phyloP scores from a whole-genome alignment of 768 basidiomycete species.

The Plicaturopsis crispa region DNA sequence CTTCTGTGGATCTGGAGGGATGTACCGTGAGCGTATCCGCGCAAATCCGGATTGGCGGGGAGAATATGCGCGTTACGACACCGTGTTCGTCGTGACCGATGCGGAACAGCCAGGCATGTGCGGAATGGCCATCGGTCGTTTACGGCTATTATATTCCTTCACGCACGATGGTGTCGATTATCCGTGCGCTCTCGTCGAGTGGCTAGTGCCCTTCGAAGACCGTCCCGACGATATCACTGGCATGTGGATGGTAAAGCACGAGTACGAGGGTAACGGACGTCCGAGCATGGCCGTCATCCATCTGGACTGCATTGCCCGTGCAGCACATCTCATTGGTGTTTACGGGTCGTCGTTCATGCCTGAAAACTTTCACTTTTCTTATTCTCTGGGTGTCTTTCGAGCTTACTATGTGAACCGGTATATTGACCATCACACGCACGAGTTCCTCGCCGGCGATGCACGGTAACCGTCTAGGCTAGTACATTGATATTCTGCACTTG shows the following conservation, averaged over 20 bases:
- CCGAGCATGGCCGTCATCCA: slow-evolving; percentile 7
- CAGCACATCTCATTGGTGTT: slow-evolving; percentile 14
- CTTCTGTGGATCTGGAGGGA: slow-evolving; percentile 6
- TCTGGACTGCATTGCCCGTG: slow-evolving; percentile 12
- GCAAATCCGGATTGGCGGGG: slow-evolving; percentile 12
- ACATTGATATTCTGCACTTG: no score
- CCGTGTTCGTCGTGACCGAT: slow-evolving; percentile 11
- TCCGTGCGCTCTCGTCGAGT: slow-evolving; percentile 19
- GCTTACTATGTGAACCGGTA: slow-evolving; percentile 12
- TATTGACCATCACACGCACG: slow-evolving; percentile 11
- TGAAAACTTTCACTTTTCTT: slow-evolving; percentile 1
- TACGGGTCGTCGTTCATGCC: slow-evolving; percentile 7
- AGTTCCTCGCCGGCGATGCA: no score
- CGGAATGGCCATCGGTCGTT: slow-evolving; percentile 12
- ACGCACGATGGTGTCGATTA: slow-evolving; percentile 6
- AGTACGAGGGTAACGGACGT: slow-evolving; percentile 2
- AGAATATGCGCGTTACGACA: slow-evolving; percentile 10
- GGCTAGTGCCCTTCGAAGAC: slow-evolving; percentile 14
- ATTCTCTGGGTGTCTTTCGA: slow-evolving; percentile 9
- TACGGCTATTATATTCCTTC: slow-evolving; percentile 18
- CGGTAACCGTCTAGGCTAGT: no score
- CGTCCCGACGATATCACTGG: slow-evolving; percentile 13
- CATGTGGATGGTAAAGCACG: slow-evolving; percentile 18
- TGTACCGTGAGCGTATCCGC: slow-evolving; percentile 15
- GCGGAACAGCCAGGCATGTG: slow-evolving; percentile 9